Evolutionary conservation across 148 eudicot genomes (phyloP).

Genomic region (Spergularia bocconei): DNA sequence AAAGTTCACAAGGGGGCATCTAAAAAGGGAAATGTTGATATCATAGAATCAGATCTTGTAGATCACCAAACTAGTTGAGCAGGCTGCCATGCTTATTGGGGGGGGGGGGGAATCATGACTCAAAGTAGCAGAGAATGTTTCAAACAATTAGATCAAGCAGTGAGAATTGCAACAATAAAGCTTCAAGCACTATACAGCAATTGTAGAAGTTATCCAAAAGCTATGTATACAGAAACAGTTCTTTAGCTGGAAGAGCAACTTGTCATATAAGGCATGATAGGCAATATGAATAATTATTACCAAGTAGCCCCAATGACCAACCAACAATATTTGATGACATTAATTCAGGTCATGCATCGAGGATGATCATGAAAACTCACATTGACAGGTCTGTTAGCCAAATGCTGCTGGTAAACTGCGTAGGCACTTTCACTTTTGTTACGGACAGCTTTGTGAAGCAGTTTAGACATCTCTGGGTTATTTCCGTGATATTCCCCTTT

Average conservation of each 20-base stretch:
- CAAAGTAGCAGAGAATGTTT: constrained; percentile 1
- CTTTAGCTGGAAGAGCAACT: constrained; percentile 3
- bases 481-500: constrained; percentile 93
- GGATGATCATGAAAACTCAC: constrained; percentile 45
- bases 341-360: constrained; percentile 1
- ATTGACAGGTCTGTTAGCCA: constrained; percentile 93
- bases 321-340: neutral
- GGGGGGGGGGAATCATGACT: neutral
- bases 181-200: neutral
- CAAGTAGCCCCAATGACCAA: neutral
- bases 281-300: neutral
- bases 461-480: constrained; percentile 98
- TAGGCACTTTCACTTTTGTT: constrained; percentile 94
- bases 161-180: neutral
- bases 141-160: constrained; percentile 3
- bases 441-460: constrained; percentile 97
- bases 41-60: neutral
- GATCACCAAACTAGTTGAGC: neutral
- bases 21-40: constrained; percentile 2
- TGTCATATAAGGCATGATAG: neutral
- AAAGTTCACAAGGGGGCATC: neutral
- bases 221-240: neutral
- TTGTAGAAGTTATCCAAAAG: neutral
- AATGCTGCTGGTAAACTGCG: constrained; percentile 95
- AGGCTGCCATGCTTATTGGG: neutral